Evolutionary conservation across 1,139 yeast genomes (phyloP).

Genomic region (Debaryomyces coudertii): DNA sequence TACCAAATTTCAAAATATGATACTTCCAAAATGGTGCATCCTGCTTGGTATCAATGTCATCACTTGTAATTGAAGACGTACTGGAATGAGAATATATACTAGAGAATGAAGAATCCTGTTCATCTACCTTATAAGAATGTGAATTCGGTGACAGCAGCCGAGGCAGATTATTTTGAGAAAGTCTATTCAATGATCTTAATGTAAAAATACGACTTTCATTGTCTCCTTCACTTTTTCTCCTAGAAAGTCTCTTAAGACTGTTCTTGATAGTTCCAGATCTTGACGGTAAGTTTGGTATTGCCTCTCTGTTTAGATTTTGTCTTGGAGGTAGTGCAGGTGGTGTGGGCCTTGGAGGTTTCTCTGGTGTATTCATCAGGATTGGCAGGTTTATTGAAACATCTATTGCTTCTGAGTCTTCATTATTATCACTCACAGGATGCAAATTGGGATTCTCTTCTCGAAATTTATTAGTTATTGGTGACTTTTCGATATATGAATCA

Average conservation of each 20-base stretch:
- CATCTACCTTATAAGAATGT: conserved; percentile 1
- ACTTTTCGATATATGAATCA: conserved; percentile 27
- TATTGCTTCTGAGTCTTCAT: conserved; percentile 17
- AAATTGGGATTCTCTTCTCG: conserved; percentile 33
- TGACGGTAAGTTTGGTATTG: neutral
- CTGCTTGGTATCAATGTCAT: conserved; percentile 9
- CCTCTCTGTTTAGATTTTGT: neutral
- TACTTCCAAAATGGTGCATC: conserved; percentile 59
- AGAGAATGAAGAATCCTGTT: conserved; percentile 11
- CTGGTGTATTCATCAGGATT: neutral
- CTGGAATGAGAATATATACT: conserved; percentile 13
- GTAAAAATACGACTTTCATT: conserved; percentile 3
- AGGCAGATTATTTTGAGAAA: conserved; percentile 1
- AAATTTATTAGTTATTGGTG: conserved; percentile 27
- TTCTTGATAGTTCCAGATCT: neutral
- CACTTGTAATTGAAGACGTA: conserved; percentile 5
- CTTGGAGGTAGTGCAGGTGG: neutral
- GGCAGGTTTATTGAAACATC: conserved; percentile 8
- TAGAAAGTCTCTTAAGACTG: conserved; percentile 3
- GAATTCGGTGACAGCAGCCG: neutral
- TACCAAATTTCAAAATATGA: conserved; percentile 54
- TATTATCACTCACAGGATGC: conserved; percentile 21
- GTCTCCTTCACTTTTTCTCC: neutral
- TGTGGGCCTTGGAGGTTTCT: conserved; percentile 7
- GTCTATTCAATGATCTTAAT: conserved; percentile 11